Percentiles rank a stretch among this genome's conserved stretches.
Evolutionary conservation across 2,329 filamentous ascomycete genomes (phyloP).

Genomic region (Pleurostoma richardsiae): DNA sequence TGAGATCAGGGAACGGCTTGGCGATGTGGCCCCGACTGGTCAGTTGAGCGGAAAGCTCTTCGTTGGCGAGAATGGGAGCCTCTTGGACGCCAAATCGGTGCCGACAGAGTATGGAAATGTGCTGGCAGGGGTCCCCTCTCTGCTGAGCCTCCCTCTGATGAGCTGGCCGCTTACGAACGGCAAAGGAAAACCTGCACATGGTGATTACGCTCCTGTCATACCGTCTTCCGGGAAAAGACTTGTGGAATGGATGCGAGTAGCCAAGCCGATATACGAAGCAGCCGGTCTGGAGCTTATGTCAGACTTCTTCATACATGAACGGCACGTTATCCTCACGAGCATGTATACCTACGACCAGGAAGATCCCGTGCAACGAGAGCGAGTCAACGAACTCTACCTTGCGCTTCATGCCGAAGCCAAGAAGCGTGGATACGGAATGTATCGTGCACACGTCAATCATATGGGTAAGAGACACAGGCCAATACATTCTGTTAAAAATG

Average conservation of each 20-base stretch:
- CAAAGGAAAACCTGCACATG: conserved; percentile 24
- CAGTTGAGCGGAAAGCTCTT: conserved; percentile 29
- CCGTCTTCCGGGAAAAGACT: conserved; percentile 30
- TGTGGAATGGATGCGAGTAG: conserved; percentile 32
- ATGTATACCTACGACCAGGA: conserved; percentile 43
- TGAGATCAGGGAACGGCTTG: conserved; percentile 28
- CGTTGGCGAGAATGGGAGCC: conserved; percentile 26
- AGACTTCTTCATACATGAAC: conserved; percentile 43
- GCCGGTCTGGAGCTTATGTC: conserved; percentile 36
- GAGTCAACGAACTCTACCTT: conserved; percentile 26
- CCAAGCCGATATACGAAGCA: conserved; percentile 33
- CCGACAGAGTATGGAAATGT: conserved; percentile 24
- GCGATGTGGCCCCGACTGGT: conserved; percentile 28
- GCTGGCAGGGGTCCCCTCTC: conserved; percentile 27
- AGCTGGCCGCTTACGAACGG: conserved; percentile 25
- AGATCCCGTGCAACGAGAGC: conserved; percentile 26
- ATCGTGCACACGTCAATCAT: conserved; percentile 30
- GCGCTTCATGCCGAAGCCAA: conserved; percentile 25
- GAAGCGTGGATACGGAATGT: conserved; percentile 29
- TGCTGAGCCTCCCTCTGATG: conserved; percentile 29
- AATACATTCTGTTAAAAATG: conserved; percentile 1
- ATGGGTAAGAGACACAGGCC: conserved; percentile 24
- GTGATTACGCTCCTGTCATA: conserved; percentile 29
- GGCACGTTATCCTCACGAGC: conserved; percentile 39
- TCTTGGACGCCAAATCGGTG: conserved; percentile 28